phyloP scores from a whole-genome alignment of 768 basidiomycete genomes.

The Fibroporia radiculosa region DNA sequence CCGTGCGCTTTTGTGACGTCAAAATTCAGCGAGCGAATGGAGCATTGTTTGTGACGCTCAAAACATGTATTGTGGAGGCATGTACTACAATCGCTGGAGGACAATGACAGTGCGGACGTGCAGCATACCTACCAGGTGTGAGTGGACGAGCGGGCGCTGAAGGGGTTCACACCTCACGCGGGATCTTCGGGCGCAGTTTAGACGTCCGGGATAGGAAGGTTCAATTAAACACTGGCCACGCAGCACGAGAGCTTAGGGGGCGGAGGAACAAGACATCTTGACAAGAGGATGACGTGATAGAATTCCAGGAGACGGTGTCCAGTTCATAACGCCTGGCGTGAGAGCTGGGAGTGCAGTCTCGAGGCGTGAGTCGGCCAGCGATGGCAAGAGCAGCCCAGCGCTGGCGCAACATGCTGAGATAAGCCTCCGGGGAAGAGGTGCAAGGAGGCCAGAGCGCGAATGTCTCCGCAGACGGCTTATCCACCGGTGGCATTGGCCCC shows the following conservation, averaged over 20 bases:
- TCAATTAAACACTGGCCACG: not conserved
- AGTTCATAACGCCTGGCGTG: constrained; percentile 3
- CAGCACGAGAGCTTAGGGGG: not conserved
- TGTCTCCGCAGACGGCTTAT: not conserved
- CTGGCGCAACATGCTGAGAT: not conserved
- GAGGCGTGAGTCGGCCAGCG: not conserved
- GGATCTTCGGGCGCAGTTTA: constrained; percentile 1
- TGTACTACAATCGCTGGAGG: too few relatives aligned
- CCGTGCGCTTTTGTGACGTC: not conserved
- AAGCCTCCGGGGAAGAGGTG: not conserved
- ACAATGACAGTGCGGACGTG: too few relatives aligned
- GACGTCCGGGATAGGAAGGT: not conserved
- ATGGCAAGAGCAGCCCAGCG: not conserved
- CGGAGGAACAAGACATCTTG: not conserved
- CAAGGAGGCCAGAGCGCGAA: not conserved
- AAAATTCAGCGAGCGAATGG: not conserved
- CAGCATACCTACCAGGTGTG: too few relatives aligned
- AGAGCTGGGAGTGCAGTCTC: not conserved
- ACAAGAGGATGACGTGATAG: constrained; percentile 5
- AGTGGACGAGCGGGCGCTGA: too few relatives aligned
- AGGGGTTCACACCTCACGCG: constrained; percentile 1
- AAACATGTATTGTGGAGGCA: too few relatives aligned
- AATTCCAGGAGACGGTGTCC: not conserved
- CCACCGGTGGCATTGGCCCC: not conserved
- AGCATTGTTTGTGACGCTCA: too few relatives aligned